phyloP scores from a whole-genome alignment of 306 rosid genomes.

The Cucumis sativus region Cucumber_9930_V3 NC_026660.2:26921001-26921500 shows the following conservation, averaged over 20 bases:
- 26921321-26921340: background rate
- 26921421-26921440: conserved; percentile 70
- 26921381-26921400: background rate
- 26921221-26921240: background rate
- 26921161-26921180: background rate
- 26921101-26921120: no score
- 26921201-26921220: background rate
- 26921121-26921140: background rate
- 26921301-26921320: background rate
- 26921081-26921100: no score
- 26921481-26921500: conserved; percentile 70
- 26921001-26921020: no score
- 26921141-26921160: background rate
- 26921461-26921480: conserved; percentile 91
- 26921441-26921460: conserved; percentile 97
- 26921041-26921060: no score
- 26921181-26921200: background rate
- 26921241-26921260: background rate
- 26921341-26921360: background rate
- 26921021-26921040: no score
- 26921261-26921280: background rate
- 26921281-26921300: background rate
- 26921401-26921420: conserved; percentile 12
- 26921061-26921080: no score
- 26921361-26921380: background rate